Percentiles rank a stretch among this genome's conserved stretches.
Evolutionary conservation across 2,329 filamentous ascomycete genomes (phyloP).

Genomic region (Phyllosticta paracitricarpa): DNA sequence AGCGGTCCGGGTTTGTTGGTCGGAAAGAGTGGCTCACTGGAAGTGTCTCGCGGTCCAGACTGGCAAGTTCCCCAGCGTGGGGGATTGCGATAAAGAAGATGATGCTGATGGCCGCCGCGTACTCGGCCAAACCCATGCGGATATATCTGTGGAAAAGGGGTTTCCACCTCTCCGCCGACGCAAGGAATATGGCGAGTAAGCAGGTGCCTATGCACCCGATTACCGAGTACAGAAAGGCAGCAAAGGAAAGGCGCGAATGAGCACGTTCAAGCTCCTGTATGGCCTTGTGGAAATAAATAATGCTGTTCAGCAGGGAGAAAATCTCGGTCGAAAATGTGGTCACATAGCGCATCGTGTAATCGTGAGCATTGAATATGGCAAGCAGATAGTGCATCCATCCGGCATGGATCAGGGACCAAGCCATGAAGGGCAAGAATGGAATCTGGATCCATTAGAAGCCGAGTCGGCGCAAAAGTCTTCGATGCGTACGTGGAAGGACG

Average conservation of each 20-base stretch:
- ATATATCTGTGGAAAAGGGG: constrained; percentile 53
- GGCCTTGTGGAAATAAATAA: constrained; percentile 61
- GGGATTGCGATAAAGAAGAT: constrained; percentile 56
- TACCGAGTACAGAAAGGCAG: constrained; percentile 55
- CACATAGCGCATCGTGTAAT: constrained; percentile 62
- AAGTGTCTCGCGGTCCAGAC: constrained; percentile 49
- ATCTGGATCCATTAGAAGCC: constrained; percentile 29
- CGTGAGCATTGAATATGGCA: constrained; percentile 57
- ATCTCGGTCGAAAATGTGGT: constrained; percentile 58
- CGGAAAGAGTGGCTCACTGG: constrained; percentile 46
- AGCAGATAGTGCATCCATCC: constrained; percentile 56
- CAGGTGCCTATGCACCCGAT: constrained; percentile 56
- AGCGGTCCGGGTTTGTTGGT: constrained; percentile 46
- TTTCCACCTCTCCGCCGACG: constrained; percentile 51
- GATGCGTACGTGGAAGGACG: constrained; percentile 42
- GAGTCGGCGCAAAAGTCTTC: neutral
- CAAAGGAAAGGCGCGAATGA: constrained; percentile 46
- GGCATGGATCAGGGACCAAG: constrained; percentile 56
- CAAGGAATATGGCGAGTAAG: constrained; percentile 50
- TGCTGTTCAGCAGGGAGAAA: constrained; percentile 55
- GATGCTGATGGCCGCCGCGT: constrained; percentile 57
- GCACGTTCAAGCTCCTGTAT: constrained; percentile 54
- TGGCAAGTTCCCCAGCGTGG: constrained; percentile 48
- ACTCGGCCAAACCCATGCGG: constrained; percentile 51
- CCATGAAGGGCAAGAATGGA: constrained; percentile 54